Evolutionary conservation across 169 alveolate genomes (phyloP).

Genomic region (Cryptosporidium ryanae): DNA sequence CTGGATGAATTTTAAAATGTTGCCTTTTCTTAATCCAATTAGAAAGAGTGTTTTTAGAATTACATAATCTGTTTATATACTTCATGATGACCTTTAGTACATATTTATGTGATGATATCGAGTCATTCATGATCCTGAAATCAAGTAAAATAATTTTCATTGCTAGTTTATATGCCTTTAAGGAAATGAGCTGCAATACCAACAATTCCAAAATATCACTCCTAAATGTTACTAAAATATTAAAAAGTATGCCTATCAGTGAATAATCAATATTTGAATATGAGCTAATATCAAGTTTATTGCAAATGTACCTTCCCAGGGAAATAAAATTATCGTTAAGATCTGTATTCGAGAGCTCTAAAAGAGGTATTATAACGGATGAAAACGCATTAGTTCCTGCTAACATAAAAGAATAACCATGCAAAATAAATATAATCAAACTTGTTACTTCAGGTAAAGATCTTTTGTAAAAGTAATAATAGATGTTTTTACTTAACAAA

Average conservation of each 20-base stretch:
- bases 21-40: too few relatives aligned
- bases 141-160: slow-evolving; percentile 25
- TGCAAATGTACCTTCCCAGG: slow-evolving; percentile 10
- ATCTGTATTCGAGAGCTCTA: not conserved
- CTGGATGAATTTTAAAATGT: too few relatives aligned
- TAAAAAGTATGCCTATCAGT: slow-evolving; percentile 25
- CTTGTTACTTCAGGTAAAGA: slow-evolving; percentile 1
- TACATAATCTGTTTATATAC: slow-evolving; percentile 8
- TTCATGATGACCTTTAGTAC: not conserved
- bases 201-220: not conserved
- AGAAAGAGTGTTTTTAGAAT: not conserved
- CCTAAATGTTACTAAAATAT: slow-evolving; percentile 8
- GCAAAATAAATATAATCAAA: slow-evolving; percentile 1
- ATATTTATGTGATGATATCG: slow-evolving; percentile 20
- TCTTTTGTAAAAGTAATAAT: not conserved
- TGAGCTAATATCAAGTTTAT: not conserved
- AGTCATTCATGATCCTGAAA: not conserved
- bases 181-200: slow-evolving; percentile 1
- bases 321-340: not conserved
- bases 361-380: slow-evolving; percentile 10
- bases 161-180: not conserved
- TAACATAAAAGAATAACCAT: slow-evolving; percentile 9
- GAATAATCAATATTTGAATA: not conserved
- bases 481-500: not conserved
- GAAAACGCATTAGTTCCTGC: slow-evolving; percentile 38